Base-by-base conservation (phyloP, 78 protist species). In the Protostelium mycophagum region DNA sequence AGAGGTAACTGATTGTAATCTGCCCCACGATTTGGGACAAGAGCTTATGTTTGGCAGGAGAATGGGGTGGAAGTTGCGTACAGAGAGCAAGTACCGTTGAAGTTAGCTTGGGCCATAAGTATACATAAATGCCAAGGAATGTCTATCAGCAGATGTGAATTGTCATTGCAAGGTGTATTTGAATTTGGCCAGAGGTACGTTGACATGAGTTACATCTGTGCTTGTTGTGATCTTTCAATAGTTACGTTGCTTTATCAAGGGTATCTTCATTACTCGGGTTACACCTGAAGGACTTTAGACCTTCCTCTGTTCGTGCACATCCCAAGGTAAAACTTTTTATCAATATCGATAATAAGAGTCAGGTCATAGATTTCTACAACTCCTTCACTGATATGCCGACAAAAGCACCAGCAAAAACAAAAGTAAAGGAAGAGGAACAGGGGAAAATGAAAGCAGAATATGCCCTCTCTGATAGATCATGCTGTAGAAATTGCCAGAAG, bases 241-340 rank as follows among this genome's bases (percentile, higher is more conserved):
- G 93, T 16, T 98, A 97, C 89, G 99, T 98, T 0, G 98, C 99
- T 0, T 87, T 98, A 29, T 90, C 95, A 10, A 84, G 99, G 34
- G 97, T 93, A 31, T 85, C 83, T 83, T 38, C 96, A 28, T 51
- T 95, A 28, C 86, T 86, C 0, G 98, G 98, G 51, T 88, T 96
- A 35, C 85, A 89, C 28, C 86, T 92, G 9, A 83, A 85, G 63
- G 86, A 38, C 9, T 92, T 51, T 16, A 5, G 73, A 25, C 31
- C 5, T 16, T 51, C 73, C 5, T 51, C 73, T 16, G 73, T 51
- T 16, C 5, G 73, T 25, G 73, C 73, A 51, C 73, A 51, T 51
- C 73, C 73, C 73, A 51, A 51, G 73, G 73, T 51, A 16, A 51
- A 16, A 25, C 73, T 25, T 51, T 5, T 51, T 51, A 5, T 51